Base-by-base conservation (phyloP, 2,329 filamentous ascomycete genomes). In the Ophiostoma piceae region DNA sequence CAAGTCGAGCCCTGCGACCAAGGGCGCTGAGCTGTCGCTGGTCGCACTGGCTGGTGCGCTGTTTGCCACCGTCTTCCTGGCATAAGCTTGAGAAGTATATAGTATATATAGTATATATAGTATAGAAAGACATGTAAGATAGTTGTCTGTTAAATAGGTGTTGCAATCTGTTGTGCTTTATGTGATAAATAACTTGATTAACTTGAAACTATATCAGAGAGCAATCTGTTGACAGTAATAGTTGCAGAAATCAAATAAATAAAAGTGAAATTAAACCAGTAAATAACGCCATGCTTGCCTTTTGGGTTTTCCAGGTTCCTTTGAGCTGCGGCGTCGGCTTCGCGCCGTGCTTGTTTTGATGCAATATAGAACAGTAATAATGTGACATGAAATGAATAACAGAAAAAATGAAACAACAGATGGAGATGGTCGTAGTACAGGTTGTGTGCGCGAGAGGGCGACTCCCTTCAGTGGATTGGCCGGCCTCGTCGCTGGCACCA, bases 361-460 rank as follows among this genome's bases (percentile, higher is more conserved):
- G 47, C 22, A 60, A 62, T 12, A 62, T 5, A 62, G 19, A 62
- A 43, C 16, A 68, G 19, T 62, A 22, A 65, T 39, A 39, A 39
- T n/a, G 62, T 16, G n/a, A 68, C 22, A 12, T 39, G 32, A 65
- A 12, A 65, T n/a, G 62, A n/a, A 39, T 8, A 19, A 41, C 47
- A 60, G 8, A 54, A 19, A 16, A 68, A 29, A 51, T 26, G 37
- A 47, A 16, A 57, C 11, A 19, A 5, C 16, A 70, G 65, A 71
- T 68, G 70, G 70, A 71, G 70, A 71, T 71, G 70, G 70, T 71
- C 69, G 47, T 71, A 51, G 47, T 71, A 71, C 69, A 71, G 47
- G 67, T 64, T 67, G 67, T 65, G 51, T 68, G 60, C 35, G 60
- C 62, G 16, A 39, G 35, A 35, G 43, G 1, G 32, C 14, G 26